Conservation (phyloP, 2,329 filamentous ascomycete species). For the Aureobasidium zeae region DNA sequence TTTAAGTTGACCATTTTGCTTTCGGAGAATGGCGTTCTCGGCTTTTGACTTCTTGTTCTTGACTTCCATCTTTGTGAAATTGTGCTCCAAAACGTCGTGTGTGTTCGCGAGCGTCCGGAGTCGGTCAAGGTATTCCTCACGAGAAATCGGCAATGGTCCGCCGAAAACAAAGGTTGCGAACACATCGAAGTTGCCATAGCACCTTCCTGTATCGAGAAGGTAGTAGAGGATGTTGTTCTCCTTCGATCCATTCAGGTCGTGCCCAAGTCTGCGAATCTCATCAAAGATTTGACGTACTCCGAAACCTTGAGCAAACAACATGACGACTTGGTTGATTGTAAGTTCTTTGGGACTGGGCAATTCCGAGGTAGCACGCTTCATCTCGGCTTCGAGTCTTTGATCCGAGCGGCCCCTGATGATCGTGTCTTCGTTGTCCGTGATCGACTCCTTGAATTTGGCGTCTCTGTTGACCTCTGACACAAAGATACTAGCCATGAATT, state of each 20-base stretch:
- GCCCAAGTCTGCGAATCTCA: neutral
- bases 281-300: neutral
- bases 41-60: neutral
- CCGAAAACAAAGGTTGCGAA: slow-evolving; percentile 6
- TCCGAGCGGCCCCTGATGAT: neutral
- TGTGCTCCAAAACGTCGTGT: neutral
- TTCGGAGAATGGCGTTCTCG: neutral
- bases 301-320: neutral
- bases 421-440: neutral
- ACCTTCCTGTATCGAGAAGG: slow-evolving; percentile 1
- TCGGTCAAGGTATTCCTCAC: neutral
- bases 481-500: neutral
- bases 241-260: neutral
- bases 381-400: neutral
- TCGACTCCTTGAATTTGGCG: neutral
- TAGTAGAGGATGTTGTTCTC: neutral
- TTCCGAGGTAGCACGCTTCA: neutral
- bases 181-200: slow-evolving; percentile 5
- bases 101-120: neutral
- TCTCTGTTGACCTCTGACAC: neutral
- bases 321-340: neutral
- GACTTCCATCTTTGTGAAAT: neutral
- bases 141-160: neutral
- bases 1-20: neutral
- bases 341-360: neutral